Base-by-base conservation (phyloP, 345 rosid genomes). In the Gossypium bickii region DNA sequence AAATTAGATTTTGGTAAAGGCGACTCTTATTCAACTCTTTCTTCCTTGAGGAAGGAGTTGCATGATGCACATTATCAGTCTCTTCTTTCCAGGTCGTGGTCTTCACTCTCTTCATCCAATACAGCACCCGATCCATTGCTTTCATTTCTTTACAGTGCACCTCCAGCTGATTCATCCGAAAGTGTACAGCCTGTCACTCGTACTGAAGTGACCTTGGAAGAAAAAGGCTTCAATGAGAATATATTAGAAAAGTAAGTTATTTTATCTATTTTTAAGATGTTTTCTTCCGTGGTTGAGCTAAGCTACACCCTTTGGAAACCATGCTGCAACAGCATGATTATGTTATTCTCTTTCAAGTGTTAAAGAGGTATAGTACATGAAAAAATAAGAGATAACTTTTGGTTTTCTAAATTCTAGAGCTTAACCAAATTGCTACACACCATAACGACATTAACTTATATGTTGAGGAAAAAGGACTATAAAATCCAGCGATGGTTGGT, bases 61-160 rank as follows among this genome's bases (percentile, higher is more conserved):
- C 77, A 78, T 13, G 83, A 86, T 81, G 86, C 68, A 15, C 83
- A 80, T 75, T 82, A 77, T 72, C 84, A 75, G 63, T 80, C 87
- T 13, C 74, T 77, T 38, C 76, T 79, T 72, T 59, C 80, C 12
- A 75, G 80, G 69, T 77, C 83, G 24, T 81, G 86, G 2, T 61
- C 86, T 24, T 62, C 72, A 9, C 75, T 67, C 38, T 80, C 85
- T 66, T 80, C 90, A 63, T 79, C 89, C 72, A 84, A 76, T 58
- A 76, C 75, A 75, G 79, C 73, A 15, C 78, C 77, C 17, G 90
- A 83, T 77, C 87, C 88, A 12, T 80, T 87, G 79, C 70, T 88
- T 66, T 86, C 88, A 60, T 88, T 88, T 72, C 75, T 88, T 74
- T 81, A 67, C 67, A 77, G 71, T 64, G 78, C 60, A 44, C 59